Evolutionary conservation across 1,139 yeast species (phyloP), one percentile per base, ranked within the genome.

Genomic region (Yamadazyma pseudoaaseri): DNA sequence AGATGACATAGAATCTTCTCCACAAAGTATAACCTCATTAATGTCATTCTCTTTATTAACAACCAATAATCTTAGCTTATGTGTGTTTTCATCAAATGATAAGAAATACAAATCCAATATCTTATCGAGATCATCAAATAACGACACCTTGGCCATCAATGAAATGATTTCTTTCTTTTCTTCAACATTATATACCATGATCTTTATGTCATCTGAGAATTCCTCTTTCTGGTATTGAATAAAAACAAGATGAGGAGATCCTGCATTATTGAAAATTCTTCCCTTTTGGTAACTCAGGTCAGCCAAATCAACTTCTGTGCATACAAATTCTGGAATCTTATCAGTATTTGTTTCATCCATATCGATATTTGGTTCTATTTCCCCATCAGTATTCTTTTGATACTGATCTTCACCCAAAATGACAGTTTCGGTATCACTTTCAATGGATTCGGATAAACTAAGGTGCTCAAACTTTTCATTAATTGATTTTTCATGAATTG

Each of bases 401-500:
- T 33, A 38, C 2, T 48, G 52, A 28, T 44, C 46, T 9, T 34
- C 38, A 3, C 49, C 55, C 20, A 48, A 44, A 1, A 49, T 39
- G 1, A 58, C 53, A 0, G 63, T 58, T 30, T 54, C 58, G 3
- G 52, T 36, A 38, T 58, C 63, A 41, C 62, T 56, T 27, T 52
- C 58, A 10, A 37, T 29, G 5, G 6, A 5, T 7, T 28, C 31
- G 5, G 31, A 28, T 9, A 29, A 29, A 11, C 32, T 33, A 25
- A 35, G 30, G 17, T 30, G 27, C 13, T 34, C 30, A 20, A 39
- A 34, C 23, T 27, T 35, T 8, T 34, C 38, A 23, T 30, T 29
- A 9, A 36, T 27, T 7, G 7, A 7, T 7, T 10, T 10, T 11
- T 39, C 29, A 23, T 27, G 29, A 10, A 26, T 33, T 7, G 28